phyloP scores from a whole-genome alignment of 1,139 yeast species.

The Yamadazyma atmosphaerica region DNA sequence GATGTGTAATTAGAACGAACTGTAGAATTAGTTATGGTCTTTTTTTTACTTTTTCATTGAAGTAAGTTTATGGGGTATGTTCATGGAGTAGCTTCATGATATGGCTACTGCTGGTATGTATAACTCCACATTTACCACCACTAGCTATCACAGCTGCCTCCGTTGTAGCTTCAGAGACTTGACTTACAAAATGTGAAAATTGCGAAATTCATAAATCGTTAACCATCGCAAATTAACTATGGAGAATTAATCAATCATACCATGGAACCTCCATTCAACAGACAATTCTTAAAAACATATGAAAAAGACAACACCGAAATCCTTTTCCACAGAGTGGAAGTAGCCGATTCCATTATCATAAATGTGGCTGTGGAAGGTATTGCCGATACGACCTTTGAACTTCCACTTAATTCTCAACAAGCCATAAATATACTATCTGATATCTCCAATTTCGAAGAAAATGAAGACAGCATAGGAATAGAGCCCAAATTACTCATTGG shows the following conservation, averaged over 20 bases:
- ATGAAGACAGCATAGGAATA: conserved; percentile 21
- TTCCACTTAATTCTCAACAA: conserved; percentile 39
- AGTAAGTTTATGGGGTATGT: too few relatives aligned
- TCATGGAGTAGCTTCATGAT: too few relatives aligned
- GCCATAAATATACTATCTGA: conserved; percentile 22
- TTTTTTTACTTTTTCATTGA: too few relatives aligned
- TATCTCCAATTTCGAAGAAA: conserved; percentile 17
- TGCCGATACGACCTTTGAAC: conserved; percentile 43
- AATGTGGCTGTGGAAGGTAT: conserved; percentile 40
- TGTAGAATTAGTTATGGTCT: too few relatives aligned
- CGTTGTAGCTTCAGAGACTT: too few relatives aligned
- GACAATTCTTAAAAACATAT: conserved; percentile 18
- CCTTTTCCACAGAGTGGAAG: conserved; percentile 37
- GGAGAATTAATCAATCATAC: conserved; percentile 82
- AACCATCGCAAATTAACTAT: conserved; percentile 51
- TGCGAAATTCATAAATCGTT: not conserved
- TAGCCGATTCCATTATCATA: conserved; percentile 34
- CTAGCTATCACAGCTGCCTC: too few relatives aligned
- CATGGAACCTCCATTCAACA: conserved; percentile 39
- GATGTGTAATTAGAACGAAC: too few relatives aligned
- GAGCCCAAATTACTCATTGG: conserved; percentile 46
- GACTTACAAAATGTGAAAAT: not conserved
- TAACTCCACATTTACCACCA: too few relatives aligned
- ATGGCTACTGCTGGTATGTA: too few relatives aligned
- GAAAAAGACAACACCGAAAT: conserved; percentile 22